phyloP scores from a whole-genome alignment of 1,139 yeast genomes.

The Wickerhamomyces sp. region DNA sequence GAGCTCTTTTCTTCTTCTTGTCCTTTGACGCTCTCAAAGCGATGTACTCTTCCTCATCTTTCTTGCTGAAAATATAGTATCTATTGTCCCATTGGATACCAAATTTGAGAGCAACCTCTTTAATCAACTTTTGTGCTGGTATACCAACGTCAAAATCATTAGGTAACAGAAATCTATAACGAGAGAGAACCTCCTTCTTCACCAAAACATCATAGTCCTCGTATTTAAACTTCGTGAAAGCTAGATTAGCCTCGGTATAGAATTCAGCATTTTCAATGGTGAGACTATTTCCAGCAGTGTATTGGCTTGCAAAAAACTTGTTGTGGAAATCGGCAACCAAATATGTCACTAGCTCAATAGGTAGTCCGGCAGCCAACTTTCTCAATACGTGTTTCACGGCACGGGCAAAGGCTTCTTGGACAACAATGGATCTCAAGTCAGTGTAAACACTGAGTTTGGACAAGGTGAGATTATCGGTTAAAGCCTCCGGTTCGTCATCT shows the following conservation, averaged over 20 bases:
- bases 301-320: conserved; percentile 52
- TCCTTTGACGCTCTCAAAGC: conserved; percentile 19
- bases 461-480: conserved; percentile 22
- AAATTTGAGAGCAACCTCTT: conserved; percentile 69
- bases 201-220: conserved; percentile 40
- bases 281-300: conserved; percentile 40
- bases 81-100: conserved; percentile 79
- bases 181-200: conserved; percentile 43
- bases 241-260: conserved; percentile 38
- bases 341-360: conserved; percentile 50
- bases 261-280: conserved; percentile 37
- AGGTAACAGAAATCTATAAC: conserved; percentile 60
- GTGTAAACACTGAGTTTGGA: conserved; percentile 30
- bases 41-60: conserved; percentile 37
- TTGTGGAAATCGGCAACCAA: conserved; percentile 72
- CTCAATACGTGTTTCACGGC: conserved; percentile 73
- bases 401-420: conserved; percentile 75
- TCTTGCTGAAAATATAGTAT: conserved; percentile 35
- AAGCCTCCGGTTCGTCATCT: conserved; percentile 31
- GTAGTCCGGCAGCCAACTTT: conserved; percentile 38
- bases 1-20: conserved; percentile 35
- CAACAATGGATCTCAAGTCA: conserved; percentile 43
- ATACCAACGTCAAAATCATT: conserved; percentile 38
- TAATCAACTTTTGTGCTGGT: conserved; percentile 45
- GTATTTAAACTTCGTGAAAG: conserved; percentile 42